These are phyloP conservation scores for Capsella rubella DNA, from an alignment of 441 rosid species.

Conservation along the genomic window DNA sequence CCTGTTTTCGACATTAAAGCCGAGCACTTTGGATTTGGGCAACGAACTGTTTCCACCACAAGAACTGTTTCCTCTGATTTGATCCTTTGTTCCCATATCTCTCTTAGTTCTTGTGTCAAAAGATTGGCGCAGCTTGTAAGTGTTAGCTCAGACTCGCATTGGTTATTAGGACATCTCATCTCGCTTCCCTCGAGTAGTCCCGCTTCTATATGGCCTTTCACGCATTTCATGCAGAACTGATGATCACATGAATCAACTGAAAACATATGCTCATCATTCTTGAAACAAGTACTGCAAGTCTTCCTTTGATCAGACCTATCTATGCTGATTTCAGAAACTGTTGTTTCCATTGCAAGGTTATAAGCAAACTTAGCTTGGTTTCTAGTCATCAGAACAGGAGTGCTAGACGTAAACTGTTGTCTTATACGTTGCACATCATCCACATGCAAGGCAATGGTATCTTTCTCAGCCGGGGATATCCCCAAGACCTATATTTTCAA, in stretches of 20 bases:
- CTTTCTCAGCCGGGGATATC: neutral
- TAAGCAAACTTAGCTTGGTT: neutral
- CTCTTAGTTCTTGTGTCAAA: constrained; percentile 56
- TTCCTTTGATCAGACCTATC: neutral
- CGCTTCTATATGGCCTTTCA: neutral
- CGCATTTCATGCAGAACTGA: neutral
- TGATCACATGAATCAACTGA: neutral
- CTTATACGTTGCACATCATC: constrained; percentile 4
- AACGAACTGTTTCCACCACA: constrained; percentile 59
- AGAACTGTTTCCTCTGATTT: constrained; percentile 64
- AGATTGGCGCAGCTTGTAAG: constrained; percentile 29
- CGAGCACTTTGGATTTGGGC: constrained; percentile 74
- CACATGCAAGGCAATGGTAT: neutral
- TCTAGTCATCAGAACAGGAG: neutral
- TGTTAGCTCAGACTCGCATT: neutral
- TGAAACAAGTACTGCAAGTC: neutral
- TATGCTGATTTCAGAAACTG: neutral
- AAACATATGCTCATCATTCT: neutral
- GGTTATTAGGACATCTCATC: neutral
- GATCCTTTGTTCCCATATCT: constrained; percentile 50
- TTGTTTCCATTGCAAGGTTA: neutral
- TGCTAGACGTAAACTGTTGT: neutral
- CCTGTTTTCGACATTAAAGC: constrained; percentile 66
- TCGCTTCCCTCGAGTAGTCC: neutral
- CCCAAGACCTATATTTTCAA: neutral